Conservation (phyloP, 2,329 filamentous ascomycete genomes). For the Dothiorella sarmentorum region DNA sequence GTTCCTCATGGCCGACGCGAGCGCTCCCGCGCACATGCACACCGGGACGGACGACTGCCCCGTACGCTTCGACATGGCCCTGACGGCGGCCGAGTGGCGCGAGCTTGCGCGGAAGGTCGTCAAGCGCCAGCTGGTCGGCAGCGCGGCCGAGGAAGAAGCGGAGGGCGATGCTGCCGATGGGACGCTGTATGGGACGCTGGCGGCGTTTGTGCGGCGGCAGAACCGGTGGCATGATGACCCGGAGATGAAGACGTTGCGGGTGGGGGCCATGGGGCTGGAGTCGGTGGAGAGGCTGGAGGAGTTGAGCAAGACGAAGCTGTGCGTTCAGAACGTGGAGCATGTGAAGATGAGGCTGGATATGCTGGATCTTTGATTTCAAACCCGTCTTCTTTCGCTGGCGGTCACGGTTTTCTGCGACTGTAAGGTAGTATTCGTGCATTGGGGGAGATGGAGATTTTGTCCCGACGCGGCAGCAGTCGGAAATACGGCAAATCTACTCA, state of each 20-base stretch:
- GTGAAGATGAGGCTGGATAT: neutral
- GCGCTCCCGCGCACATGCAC: slow-evolving; percentile 40
- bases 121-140: slow-evolving; percentile 42
- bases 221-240: slow-evolving; percentile 37
- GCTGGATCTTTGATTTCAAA: slow-evolving; percentile 4
- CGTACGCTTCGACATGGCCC: slow-evolving; percentile 43
- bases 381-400: slow-evolving; percentile 49
- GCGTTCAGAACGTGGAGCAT: slow-evolving; percentile 7
- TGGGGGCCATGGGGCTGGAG: neutral
- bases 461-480: too few relatives aligned
- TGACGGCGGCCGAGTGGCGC: slow-evolving; percentile 44
- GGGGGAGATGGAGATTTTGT: too few relatives aligned
- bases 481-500: too few relatives aligned
- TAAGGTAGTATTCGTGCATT: too few relatives aligned
- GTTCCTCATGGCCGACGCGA: slow-evolving; percentile 45
- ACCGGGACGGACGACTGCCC: slow-evolving; percentile 42
- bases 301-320: neutral
- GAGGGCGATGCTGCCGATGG: slow-evolving; percentile 24
- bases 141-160: neutral
- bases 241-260: neutral
- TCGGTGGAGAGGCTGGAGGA: neutral
- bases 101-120: slow-evolving; percentile 45
- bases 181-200: slow-evolving; percentile 37
- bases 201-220: slow-evolving; percentile 43
- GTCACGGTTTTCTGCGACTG: too few relatives aligned